Evolutionary conservation across 1,284 basidiomycete genomes (phyloP), one percentile per base, ranked within the genome.

Genomic region (Wallemia mellicola): DNA sequence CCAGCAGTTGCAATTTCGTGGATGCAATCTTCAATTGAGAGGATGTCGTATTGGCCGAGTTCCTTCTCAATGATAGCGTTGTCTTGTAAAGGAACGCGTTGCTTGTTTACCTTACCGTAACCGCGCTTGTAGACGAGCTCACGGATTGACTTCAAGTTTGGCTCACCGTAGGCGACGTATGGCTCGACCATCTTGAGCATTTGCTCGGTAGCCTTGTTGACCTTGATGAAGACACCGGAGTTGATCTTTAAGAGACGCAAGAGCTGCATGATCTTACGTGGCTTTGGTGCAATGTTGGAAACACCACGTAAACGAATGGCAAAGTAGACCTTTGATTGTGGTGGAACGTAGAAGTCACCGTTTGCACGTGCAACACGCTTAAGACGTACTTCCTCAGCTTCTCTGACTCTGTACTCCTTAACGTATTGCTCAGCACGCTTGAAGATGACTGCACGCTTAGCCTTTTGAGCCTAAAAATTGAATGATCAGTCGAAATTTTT

Each of bases 111-210:
- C 77, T 96, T 98, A 73, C 91, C 94, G 72, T 95, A 96, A 62
- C 94, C 94, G 66, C 94, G 87, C 80, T 98, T 98, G 83, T 98
- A 98, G 75, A 98, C 82, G 64, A 99, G 76, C 73, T 96, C 92
- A 66, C 91, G 87, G 70, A 96, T 82, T 57, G 89, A 81, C 75
- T 95, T 95, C 68, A 96, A 76, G 77, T 95, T 95, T 62, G 88
- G 85, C 72, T 91, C 86, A 72, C 88, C 89, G 71, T 92, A 95
- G 65, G 94, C 86, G 68, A 99, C 77, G 73, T 95, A 98, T 60
- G 94, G 92, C 74, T 92, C 87, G 66, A 98, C 81, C 61, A 96
- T 79, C 71, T 88, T 86, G 67, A 98, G 83, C 94, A 96, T 96
- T 73, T 96, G 87, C 68, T 86, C 80, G 60, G 91, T 96, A 38